Evolutionary conservation across 495 filamentous ascomycete genomes (phyloP).

Genomic region (Opeltia flavorubescens): DNA sequence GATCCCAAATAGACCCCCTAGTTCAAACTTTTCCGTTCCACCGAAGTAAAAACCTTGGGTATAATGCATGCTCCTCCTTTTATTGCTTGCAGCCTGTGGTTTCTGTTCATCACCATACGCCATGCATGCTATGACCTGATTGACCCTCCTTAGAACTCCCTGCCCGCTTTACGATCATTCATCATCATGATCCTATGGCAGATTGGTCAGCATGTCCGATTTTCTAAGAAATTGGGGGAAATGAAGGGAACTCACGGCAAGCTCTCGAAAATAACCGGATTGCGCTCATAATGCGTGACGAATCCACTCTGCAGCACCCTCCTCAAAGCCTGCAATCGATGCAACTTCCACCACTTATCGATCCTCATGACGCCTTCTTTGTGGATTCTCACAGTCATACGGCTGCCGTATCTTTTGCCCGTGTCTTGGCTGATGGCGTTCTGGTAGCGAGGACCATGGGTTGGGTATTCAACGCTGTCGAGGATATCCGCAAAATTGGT

Average conservation of each 20-base stretch:
- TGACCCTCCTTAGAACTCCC: neutral
- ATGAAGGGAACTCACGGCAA: slow-evolving; percentile 32
- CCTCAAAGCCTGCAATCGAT: slow-evolving; percentile 60
- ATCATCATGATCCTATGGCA: slow-evolving; percentile 12
- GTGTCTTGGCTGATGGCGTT: slow-evolving; percentile 60
- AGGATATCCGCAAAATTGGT: slow-evolving; percentile 69
- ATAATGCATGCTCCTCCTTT: neutral
- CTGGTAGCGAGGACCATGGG: slow-evolving; percentile 55
- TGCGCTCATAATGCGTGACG: slow-evolving; percentile 63
- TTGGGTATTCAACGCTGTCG: slow-evolving; percentile 67
- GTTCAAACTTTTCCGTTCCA: no score
- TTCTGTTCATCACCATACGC: neutral
- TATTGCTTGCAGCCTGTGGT: neutral
- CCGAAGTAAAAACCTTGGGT: no score
- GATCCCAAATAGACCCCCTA: no score
- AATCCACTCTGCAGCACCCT: slow-evolving; percentile 72
- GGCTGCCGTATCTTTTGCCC: slow-evolving; percentile 59
- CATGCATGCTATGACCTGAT: neutral
- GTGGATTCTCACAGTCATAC: slow-evolving; percentile 63
- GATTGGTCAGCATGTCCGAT: neutral
- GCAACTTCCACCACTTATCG: slow-evolving; percentile 82
- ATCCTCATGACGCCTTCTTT: slow-evolving; percentile 60
- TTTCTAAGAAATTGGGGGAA: neutral
- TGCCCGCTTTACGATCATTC: neutral
- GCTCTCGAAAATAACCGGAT: slow-evolving; percentile 63